Evolutionary conservation across 2,329 filamentous ascomycete genomes (phyloP), one percentile per base, ranked within the genome.

Genomic region (Fusarium tuaranense): DNA sequence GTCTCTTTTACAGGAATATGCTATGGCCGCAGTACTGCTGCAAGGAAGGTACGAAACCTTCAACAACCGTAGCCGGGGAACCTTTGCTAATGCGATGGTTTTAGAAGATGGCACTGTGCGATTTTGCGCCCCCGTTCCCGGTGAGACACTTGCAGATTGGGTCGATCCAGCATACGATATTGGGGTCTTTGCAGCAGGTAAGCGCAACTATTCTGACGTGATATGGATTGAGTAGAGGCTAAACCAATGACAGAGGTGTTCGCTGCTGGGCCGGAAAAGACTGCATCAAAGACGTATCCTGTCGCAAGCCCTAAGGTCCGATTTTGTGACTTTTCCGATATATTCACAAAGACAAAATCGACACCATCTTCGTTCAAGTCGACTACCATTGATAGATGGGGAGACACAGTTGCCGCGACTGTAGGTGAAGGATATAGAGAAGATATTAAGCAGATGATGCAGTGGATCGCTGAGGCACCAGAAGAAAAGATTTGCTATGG

Each of bases 371-470:
- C 32, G 8, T 63, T 63, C 41, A 63, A 53, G 32, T 41, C 57
- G 2, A 41, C 57, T n/a, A 27, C 57, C 2, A 59, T 59, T 7
- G 36, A 59, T 5, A 20, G 30, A 30, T 59, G 57, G 36, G 57
- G 57, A n/a, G 39, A 62, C 0, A 69, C 67, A 2, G 60, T 69
- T 5, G 61, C 57, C 0, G 59, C 63, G 2, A 65, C 68, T 9
- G 63, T 72, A 13, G 72, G 73, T 0, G 46, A 67, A 22, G 75
- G 63, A 1, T 73, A 68, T 1, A 60, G 68, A n/a, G 62, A 70
- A 22, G 73, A 76, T n/a, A 65, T 67, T 13, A 55, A 61, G 38
- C 68, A 73, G 36, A 75, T 77, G 72, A 69, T 77, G 75, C 65
- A 77, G 18, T 76, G 75, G 75, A 65, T 65, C 20, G 64, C 61